Evolutionary conservation across 2,329 filamentous ascomycete species (phyloP).

Genomic region (Cladosporium sp.): DNA sequence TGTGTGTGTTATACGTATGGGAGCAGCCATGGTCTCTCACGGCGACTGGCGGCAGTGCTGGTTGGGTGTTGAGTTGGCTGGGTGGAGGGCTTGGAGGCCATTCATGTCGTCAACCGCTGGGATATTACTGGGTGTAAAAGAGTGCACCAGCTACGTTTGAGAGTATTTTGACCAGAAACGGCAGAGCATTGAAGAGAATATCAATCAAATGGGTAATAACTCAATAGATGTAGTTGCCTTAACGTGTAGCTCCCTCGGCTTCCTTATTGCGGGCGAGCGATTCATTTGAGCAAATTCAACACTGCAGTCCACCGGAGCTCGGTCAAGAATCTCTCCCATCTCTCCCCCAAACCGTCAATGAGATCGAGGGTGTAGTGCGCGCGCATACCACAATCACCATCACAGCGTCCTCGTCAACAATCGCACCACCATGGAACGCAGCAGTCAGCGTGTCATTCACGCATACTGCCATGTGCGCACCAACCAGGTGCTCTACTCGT

Average conservation of each 20-base stretch:
- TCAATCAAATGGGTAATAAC: slow-evolving; percentile 4
- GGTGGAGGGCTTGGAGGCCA: slow-evolving; percentile 16
- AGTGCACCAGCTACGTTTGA: background rate
- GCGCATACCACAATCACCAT: background rate
- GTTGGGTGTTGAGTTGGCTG: slow-evolving; percentile 2
- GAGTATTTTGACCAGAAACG: background rate
- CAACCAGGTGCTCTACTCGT: slow-evolving; percentile 61
- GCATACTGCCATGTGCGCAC: slow-evolving; percentile 58
- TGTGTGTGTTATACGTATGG: slow-evolving; percentile 39
- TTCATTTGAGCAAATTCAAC: too few species aligned
- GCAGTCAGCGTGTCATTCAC: slow-evolving; percentile 51
- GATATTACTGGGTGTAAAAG: background rate
- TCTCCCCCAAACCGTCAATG: too few species aligned
- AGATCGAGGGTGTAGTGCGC: background rate
- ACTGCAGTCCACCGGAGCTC: slow-evolving; percentile 1
- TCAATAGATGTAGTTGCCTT: too few species aligned
- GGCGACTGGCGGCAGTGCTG: slow-evolving; percentile 26
- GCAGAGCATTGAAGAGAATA: background rate
- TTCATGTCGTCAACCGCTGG: slow-evolving; percentile 16
- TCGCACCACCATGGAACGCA: too few species aligned
- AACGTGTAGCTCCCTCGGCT: too few species aligned
- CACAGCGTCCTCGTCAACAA: too few species aligned
- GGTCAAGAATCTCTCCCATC: slow-evolving; percentile 10
- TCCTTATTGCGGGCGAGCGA: too few species aligned
- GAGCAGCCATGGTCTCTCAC: slow-evolving; percentile 48